Percentiles rank a stretch among this genome's conserved stretches.
phyloP scores from a whole-genome alignment of 192 early-diverging fungal species.

The Oehlia diaphana region DNA sequence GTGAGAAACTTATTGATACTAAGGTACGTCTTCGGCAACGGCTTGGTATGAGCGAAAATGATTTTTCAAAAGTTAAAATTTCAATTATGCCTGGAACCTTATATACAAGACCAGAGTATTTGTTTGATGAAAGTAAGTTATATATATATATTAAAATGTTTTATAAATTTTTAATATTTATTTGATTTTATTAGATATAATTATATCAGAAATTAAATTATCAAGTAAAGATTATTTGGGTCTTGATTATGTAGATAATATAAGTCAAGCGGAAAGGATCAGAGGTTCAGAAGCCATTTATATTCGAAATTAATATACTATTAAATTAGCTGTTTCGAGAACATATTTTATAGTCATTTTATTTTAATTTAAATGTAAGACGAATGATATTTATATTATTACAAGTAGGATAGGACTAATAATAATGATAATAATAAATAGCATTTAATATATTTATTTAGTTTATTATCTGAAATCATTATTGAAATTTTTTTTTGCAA shows the following conservation, averaged over 20 bases:
- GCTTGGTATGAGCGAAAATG: slow-evolving; percentile 82
- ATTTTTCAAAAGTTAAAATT: slow-evolving; percentile 71
- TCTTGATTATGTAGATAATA: slow-evolving; percentile 52
- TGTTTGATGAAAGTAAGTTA: slow-evolving; percentile 31
- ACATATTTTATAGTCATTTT: too few relatives aligned
- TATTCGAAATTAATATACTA: slow-evolving; percentile 23
- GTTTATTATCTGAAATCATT: too few relatives aligned
- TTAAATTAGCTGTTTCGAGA: too few relatives aligned
- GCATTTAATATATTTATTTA: too few relatives aligned
- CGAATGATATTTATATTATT: too few relatives aligned
- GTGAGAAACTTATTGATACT: slow-evolving; percentile 68
- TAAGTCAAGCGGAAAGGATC: slow-evolving; percentile 29
- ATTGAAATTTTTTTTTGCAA: too few relatives aligned
- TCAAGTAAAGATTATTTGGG: slow-evolving; percentile 40
- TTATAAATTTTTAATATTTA: background rate
- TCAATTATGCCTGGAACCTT: slow-evolving; percentile 37
- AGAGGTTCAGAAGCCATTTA: slow-evolving; percentile 39
- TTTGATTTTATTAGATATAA: slow-evolving; percentile 24
- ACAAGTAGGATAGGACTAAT: too few relatives aligned
- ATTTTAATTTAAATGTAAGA: too few relatives aligned
- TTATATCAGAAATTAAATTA: slow-evolving; percentile 34
- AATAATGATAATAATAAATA: too few relatives aligned
- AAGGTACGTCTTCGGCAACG: slow-evolving; percentile 69
- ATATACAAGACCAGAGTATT: slow-evolving; percentile 10
- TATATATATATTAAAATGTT: too few relatives aligned